Evolutionary conservation across 768 basidiomycete species (phyloP), one percentile per base, ranked within the genome.

Genomic region (Cubamyces sp.): DNA sequence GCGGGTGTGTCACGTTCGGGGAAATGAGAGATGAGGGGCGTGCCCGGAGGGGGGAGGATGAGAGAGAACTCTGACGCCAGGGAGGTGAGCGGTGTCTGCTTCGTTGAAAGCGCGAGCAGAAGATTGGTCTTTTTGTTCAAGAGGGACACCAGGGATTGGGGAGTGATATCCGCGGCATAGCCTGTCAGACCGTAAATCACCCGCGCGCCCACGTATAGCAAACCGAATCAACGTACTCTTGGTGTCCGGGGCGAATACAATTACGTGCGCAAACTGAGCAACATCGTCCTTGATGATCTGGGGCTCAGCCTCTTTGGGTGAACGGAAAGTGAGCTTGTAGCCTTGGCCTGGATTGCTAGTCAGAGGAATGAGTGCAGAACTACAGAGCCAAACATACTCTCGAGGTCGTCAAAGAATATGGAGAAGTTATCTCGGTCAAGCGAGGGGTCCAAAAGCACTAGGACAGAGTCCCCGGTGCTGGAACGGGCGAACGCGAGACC

Each of bases 41-140:
- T 89, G 1, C 88, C 88, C 1, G 94, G 90, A 5, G 94, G 92
- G 18, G 92, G 91, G 25, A 93, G 88, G 54, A 94, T 84, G 58
- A 98, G 81, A 40, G 91, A 91, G 80, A 98, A 98, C 78, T 99
- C 97, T 51, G 92, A 74, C 0, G 94, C 92, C 57, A 96, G 84
- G 14, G 90, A 84, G 14, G 86, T 81, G 11, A 96, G 78, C 43
- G 91, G 79, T 2, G 87, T 87, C 75, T 90, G 84, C 76, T 84
- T 88, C 67, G 89, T 78, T 1, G 92, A 90, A 61, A 96, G 83
- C 3, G 89, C 85, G 67, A 97, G 76, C 66, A 99, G 84, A 58
- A 98, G 78, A 78, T 98, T 97, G 57, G 91, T 87, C 63, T 85
- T 81, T 62, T 82, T 82, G 26, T 85, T 78, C 30, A 93, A 78